Base-by-base conservation (phyloP, 352 stramenopile species). In the Pythium rishiriense region DNA sequence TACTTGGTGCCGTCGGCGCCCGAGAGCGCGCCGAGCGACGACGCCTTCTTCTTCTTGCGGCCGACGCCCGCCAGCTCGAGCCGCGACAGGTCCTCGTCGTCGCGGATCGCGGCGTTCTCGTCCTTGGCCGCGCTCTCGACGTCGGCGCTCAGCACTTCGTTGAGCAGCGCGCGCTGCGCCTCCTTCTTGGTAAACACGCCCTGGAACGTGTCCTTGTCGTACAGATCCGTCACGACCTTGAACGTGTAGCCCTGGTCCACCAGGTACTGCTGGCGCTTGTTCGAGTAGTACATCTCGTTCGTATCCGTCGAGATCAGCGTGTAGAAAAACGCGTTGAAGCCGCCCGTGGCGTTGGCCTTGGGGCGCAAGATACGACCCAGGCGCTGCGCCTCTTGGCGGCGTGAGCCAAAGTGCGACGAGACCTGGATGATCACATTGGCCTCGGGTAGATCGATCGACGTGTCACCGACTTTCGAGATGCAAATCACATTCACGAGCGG, bases 311-410 rank as follows among this genome's bases (percentile, higher is more conserved):
- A 99, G 48, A 99, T 98, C 25, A 99, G 83, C 31, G 98, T 99
- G 83, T 99, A 99, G 73, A 99, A 99, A 81, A 99, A 99, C 6
- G 97, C 98, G 72, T 99, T 99, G 76, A 98, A 99, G 37, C 97
- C 97, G 53, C 97, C 95, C 2, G 94, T 98, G 46, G 94, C 85
- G 37, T 95, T 96, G 25, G 89, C 85, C 76, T 99, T 99, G 15
- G 98, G 97, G 22, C 98, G 92, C 54, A 99, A 76, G 81, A 99
- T 99, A 49, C 98, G 91, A n/a, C 98, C 98, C 14, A 99, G 82
- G 26, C 98, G 91, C 74, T 99, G 98, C 8, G 98, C 98, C 73
- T 99, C 98, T 87, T 99, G 97, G 50, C 97, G 91, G n/a, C 98
- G 87, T 56, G 96, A 99, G 29, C 97, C 97, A 80, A 99, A 99